Evolutionary conservation across 768 basidiomycete genomes (phyloP).

Genomic region (Tremella fuciformis): DNA sequence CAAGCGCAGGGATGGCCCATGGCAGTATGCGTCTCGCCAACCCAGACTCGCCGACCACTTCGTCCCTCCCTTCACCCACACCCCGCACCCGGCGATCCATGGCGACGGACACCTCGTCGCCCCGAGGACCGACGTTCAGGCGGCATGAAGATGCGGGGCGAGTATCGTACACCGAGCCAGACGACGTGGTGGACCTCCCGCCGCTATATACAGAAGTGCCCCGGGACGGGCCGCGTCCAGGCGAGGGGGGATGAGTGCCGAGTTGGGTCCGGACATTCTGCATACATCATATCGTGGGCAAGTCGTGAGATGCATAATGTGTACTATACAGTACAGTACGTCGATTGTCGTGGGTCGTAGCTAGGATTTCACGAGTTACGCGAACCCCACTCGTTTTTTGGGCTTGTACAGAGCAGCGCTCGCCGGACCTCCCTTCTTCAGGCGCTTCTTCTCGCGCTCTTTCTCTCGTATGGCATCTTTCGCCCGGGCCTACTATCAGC

Average conservation of each 20-base stretch:
- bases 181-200: constrained; percentile 41
- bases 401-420: background rate
- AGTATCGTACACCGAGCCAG: constrained; percentile 2
- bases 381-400: constrained; percentile 3
- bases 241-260: background rate
- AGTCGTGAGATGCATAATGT: background rate
- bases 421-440: background rate
- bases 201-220: constrained; percentile 46
- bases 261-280: background rate
- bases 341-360: background rate
- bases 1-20: too few species aligned
- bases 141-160: constrained; percentile 8
- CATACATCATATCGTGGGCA: too few species aligned
- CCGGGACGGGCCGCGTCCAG: background rate
- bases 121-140: constrained; percentile 5
- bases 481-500: background rate
- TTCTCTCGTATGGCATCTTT: constrained; percentile 2
- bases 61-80: background rate
- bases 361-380: background rate
- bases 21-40: constrained; percentile 7
- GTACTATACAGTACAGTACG: background rate
- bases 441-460: background rate
- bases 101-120: background rate
- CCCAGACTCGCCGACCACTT: background rate
- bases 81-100: background rate